Evolutionary conservation across 2,329 filamentous ascomycete species (phyloP).

Genomic region (Bertia moriformis): DNA sequence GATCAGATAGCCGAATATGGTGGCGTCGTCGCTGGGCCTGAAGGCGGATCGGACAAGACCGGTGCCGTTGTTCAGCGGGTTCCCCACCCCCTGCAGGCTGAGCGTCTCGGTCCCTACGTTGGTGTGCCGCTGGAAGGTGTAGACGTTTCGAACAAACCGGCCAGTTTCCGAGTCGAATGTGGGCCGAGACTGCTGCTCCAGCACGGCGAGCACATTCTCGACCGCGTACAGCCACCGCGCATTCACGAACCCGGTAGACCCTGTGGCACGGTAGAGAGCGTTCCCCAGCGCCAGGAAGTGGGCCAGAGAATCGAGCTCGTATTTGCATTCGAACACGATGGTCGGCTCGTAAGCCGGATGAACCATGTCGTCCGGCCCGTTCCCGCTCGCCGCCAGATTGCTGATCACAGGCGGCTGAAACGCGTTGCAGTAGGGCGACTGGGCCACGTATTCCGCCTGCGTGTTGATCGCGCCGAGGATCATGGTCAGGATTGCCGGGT

Average conservation of each 20-base stretch:
- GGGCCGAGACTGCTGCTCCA: slow-evolving; percentile 63
- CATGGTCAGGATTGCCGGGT: slow-evolving; percentile 61
- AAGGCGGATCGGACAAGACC: slow-evolving; percentile 84
- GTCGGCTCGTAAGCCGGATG: slow-evolving; percentile 75
- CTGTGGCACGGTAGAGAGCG: slow-evolving; percentile 54
- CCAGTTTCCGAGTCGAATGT: slow-evolving; percentile 11
- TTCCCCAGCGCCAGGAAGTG: slow-evolving; percentile 78
- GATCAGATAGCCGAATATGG: slow-evolving; percentile 86
- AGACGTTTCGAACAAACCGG: slow-evolving; percentile 60
- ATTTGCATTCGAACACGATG: slow-evolving; percentile 95
- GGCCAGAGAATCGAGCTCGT: slow-evolving; percentile 89
- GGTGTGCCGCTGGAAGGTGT: slow-evolving; percentile 75
- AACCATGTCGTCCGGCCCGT: slow-evolving; percentile 71
- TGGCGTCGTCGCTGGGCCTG: slow-evolving; percentile 86
- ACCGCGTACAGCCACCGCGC: slow-evolving; percentile 68
- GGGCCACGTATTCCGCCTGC: slow-evolving; percentile 85
- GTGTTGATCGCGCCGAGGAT: slow-evolving; percentile 92
- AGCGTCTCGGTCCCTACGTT: slow-evolving; percentile 80
- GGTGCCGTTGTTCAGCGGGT: slow-evolving; percentile 72
- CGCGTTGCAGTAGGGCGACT: slow-evolving; percentile 92
- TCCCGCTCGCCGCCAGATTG: slow-evolving; percentile 54
- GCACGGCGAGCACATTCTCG: slow-evolving; percentile 54
- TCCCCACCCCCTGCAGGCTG: slow-evolving; percentile 69
- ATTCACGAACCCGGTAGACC: slow-evolving; percentile 63
- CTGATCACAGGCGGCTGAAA: slow-evolving; percentile 89